Percentiles rank a stretch among this genome's conserved stretches.
Evolutionary conservation across 148 eudicot genomes (phyloP).

Genomic region (Cornus suecica): DNA sequence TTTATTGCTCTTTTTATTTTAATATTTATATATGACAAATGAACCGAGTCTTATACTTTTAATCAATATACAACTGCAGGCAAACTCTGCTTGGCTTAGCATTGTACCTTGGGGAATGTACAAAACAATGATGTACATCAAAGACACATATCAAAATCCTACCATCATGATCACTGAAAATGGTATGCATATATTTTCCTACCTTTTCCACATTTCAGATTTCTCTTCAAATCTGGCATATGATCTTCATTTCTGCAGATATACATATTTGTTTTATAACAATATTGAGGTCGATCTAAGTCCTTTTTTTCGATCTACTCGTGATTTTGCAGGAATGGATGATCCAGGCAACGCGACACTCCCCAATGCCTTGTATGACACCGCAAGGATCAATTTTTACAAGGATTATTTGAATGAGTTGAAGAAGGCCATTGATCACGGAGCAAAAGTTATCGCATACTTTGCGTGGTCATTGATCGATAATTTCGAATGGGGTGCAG

Average conservation of each 20-base stretch:
- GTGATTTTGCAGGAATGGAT: slow-evolving; percentile 79
- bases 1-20: background rate
- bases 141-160: slow-evolving; percentile 83
- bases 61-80: slow-evolving; percentile 44
- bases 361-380: slow-evolving; percentile 52
- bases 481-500: slow-evolving; percentile 89
- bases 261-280: no score
- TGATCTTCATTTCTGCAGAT: background rate
- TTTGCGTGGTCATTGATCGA: slow-evolving; percentile 95
- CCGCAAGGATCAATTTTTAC: slow-evolving; percentile 66
- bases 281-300: background rate
- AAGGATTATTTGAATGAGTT: slow-evolving; percentile 53
- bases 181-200: slow-evolving; percentile 58
- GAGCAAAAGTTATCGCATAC: slow-evolving; percentile 83
- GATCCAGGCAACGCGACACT: slow-evolving; percentile 74
- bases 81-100: slow-evolving; percentile 74
- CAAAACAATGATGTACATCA: slow-evolving; percentile 77
- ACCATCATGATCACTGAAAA: slow-evolving; percentile 75
- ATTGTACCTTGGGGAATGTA: slow-evolving; percentile 89
- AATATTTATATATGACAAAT: background rate
- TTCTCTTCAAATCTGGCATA: background rate
- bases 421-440: slow-evolving; percentile 68
- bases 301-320: no score
- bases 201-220: background rate
- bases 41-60: background rate